A percentile compares a stretch with the other conserved stretches of the same genome.
Evolutionary conservation across 1,284 basidiomycete genomes (phyloP).

Genomic region (Ceratobasidium sp.): DNA sequence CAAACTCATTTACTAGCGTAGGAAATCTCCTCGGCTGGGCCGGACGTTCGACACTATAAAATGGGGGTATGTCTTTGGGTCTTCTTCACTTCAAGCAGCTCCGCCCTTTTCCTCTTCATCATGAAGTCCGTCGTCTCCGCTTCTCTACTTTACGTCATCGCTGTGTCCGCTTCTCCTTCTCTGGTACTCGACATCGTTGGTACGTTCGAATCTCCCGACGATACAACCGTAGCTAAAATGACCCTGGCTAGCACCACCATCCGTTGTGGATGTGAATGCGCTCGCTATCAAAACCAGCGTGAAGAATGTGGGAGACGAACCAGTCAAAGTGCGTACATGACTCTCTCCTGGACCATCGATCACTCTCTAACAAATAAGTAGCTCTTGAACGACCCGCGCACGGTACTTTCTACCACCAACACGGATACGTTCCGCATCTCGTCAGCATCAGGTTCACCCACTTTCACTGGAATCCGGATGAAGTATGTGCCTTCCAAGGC

Average conservation of each 20-base stretch:
- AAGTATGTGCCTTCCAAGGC: background rate
- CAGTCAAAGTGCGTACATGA: slow-evolving; percentile 2
- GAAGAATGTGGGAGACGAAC: slow-evolving; percentile 15
- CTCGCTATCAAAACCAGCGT: background rate
- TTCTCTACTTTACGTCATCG: background rate
- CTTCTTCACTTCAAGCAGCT: too few species aligned
- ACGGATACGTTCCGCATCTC: slow-evolving; percentile 62
- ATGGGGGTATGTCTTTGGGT: too few species aligned
- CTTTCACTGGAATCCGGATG: background rate
- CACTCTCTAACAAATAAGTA: too few species aligned
- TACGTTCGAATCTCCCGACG: background rate
- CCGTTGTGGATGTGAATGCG: slow-evolving; percentile 51
- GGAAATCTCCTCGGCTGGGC: too few species aligned
- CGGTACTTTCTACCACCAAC: slow-evolving; percentile 55
- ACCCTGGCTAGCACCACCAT: slow-evolving; percentile 54
- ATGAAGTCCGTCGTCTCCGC: background rate
- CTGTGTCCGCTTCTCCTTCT: slow-evolving; percentile 8
- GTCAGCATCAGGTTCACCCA: background rate
- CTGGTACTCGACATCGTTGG: background rate
- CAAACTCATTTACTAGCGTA: too few species aligned
- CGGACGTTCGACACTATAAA: too few species aligned
- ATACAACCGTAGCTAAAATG: background rate
- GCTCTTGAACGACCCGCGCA: slow-evolving; percentile 26
- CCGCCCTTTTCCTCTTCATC: too few species aligned
- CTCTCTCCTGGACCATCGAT: background rate